Evolutionary conservation across 169 alveolate genomes (phyloP).

Genomic region (Toxoplasma gondii): DNA sequence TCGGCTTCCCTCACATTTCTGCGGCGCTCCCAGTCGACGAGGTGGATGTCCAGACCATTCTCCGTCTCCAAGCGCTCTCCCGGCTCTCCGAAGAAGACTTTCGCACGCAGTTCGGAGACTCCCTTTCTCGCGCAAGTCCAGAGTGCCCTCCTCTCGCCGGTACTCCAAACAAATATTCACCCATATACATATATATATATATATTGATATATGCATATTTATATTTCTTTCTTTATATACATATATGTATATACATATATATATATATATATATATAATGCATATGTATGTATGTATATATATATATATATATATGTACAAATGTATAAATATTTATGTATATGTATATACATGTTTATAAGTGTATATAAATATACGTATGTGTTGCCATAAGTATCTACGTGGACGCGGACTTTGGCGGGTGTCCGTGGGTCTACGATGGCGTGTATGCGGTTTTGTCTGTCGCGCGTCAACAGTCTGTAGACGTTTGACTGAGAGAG

Average conservation of each 20-base stretch:
- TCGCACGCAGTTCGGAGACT: not conserved
- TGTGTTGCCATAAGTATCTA: not conserved
- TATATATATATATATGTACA: no score
- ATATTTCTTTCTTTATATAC: not conserved
- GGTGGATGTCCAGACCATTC: not conserved
- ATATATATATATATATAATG: no score
- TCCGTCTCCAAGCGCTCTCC: not conserved
- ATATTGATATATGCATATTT: not conserved
- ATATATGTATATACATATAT: not conserved
- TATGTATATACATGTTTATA: not conserved
- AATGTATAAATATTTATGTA: not conserved
- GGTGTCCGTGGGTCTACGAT: no score
- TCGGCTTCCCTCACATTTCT: constrained; percentile 10
- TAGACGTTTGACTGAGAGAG: no score
- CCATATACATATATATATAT: not conserved
- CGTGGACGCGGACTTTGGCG: not conserved
- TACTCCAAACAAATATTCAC: not conserved
- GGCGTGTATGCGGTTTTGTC: no score
- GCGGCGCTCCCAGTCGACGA: constrained; percentile 32
- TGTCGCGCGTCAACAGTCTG: no score
- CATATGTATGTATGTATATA: no score
- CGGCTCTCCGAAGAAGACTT: not conserved
- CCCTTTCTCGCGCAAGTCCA: not conserved
- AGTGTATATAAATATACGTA: not conserved
- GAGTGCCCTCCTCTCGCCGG: constrained; percentile 16